Percentiles rank a stretch among this genome's conserved stretches.
Conservation (phyloP, 805 yeast genomes). For the Saturnispora halmiae region DNA sequence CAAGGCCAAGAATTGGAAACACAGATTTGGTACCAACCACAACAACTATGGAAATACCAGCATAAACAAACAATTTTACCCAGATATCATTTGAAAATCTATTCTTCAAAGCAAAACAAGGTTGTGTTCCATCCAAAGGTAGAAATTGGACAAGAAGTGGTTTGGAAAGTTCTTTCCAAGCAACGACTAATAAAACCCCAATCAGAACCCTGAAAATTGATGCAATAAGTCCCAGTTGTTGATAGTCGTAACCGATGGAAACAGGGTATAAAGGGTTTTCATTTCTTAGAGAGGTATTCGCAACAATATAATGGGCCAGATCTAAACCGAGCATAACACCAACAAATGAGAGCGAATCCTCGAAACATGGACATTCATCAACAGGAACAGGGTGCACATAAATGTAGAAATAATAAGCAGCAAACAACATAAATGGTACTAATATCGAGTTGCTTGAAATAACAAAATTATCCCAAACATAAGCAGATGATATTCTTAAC, state of each 20-base stretch:
- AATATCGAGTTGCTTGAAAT: conserved; percentile 16
- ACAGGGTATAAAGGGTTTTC: conserved; percentile 16
- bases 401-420: conserved; percentile 41
- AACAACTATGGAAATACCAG: conserved; percentile 63
- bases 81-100: conserved; percentile 69
- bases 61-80: conserved; percentile 70
- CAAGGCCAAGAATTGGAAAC: conserved; percentile 4
- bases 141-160: conserved; percentile 50
- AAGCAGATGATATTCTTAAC: conserved; percentile 34
- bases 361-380: conserved; percentile 94
- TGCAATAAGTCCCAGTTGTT: conserved; percentile 34
- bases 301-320: conserved; percentile 41
- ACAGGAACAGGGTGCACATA: conserved; percentile 74
- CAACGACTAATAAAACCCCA: conserved; percentile 53
- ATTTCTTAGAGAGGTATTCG: conserved; percentile 14
- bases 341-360: conserved; percentile 86
- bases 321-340: conserved; percentile 82
- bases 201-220: conserved; percentile 41
- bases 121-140: neutral
- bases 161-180: conserved; percentile 72
- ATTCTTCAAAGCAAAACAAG: conserved; percentile 43
- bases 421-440: conserved; percentile 32
- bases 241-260: conserved; percentile 34
- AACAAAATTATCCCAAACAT: conserved; percentile 39
- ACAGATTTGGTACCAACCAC: conserved; percentile 20